Evolutionary conservation across 805 yeast species (phyloP).

Genomic region (Priceomyces medius): DNA sequence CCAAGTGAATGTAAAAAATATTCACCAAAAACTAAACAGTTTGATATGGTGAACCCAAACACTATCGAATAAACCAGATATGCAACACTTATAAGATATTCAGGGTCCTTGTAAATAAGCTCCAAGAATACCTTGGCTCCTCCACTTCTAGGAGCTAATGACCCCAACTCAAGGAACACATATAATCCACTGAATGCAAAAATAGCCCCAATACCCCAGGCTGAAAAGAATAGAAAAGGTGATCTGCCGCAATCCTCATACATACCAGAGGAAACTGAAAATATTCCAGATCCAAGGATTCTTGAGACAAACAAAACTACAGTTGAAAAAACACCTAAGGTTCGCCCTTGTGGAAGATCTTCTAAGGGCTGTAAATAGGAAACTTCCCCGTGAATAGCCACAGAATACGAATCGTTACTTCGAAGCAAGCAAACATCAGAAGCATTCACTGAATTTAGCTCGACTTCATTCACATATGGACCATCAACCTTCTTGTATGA

Average conservation of each 20-base stretch:
- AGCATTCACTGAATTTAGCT: background rate
- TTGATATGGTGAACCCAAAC: constrained; percentile 56
- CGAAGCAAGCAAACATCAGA: background rate
- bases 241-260: constrained; percentile 70
- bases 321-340: constrained; percentile 67
- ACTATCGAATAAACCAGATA: constrained; percentile 49
- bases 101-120: constrained; percentile 61
- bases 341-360: constrained; percentile 72
- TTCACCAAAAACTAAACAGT: constrained; percentile 62
- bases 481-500: background rate
- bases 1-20: constrained; percentile 50
- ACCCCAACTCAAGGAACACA: constrained; percentile 68
- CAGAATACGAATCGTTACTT: constrained; percentile 3
- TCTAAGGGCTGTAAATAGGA: constrained; percentile 36
- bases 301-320: constrained; percentile 62
- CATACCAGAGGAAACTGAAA: constrained; percentile 68
- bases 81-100: constrained; percentile 51
- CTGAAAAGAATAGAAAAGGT: constrained; percentile 53
- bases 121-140: constrained; percentile 75
- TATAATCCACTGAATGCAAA: constrained; percentile 67
- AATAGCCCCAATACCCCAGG: constrained; percentile 64
- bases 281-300: constrained; percentile 76
- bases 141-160: constrained; percentile 70
- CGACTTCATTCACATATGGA: background rate
- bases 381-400: constrained; percentile 12